Percentiles rank a stretch among this genome's conserved stretches.
Evolutionary conservation across 2,329 filamentous ascomycete species (phyloP).

Genomic region (Fusarium verrucosum): DNA sequence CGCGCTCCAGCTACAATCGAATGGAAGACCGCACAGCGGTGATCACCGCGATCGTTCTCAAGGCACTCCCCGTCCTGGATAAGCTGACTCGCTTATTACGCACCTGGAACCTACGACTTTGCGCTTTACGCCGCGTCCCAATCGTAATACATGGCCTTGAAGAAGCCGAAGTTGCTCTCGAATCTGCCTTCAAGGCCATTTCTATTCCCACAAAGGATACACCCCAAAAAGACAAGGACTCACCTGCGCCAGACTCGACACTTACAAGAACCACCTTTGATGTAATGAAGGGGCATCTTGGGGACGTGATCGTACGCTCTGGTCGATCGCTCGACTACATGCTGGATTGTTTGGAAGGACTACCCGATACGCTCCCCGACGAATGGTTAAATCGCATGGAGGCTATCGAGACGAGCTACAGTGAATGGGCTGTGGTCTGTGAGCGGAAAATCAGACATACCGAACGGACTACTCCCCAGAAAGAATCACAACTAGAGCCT

Average conservation of each 20-base stretch:
- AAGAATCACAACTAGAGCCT: conserved; percentile 16
- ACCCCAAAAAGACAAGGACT: conserved; percentile 24
- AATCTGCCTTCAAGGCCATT: conserved; percentile 73
- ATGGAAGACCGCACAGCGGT: conserved; percentile 92
- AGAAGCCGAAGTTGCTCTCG: conserved; percentile 72
- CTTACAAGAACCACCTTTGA: conserved; percentile 60
- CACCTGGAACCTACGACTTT: conserved; percentile 79
- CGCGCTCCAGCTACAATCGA: conserved; percentile 67
- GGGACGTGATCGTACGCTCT: conserved; percentile 73
- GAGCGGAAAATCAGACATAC: conserved; percentile 77
- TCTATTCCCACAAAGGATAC: conserved; percentile 43
- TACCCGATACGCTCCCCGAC: conserved; percentile 84
- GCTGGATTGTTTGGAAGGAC: conserved; percentile 86
- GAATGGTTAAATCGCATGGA: conserved; percentile 90
- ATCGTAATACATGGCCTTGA: conserved; percentile 71
- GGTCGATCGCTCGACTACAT: conserved; percentile 83
- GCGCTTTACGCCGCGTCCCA: conserved; percentile 78
- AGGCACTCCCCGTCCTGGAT: conserved; percentile 83
- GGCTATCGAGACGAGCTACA: conserved; percentile 77
- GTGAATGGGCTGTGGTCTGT: conserved; percentile 81
- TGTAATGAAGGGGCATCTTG: conserved; percentile 70
- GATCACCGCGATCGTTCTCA: conserved; percentile 90
- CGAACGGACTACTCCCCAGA: conserved; percentile 56
- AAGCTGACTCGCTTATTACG: conserved; percentile 77
- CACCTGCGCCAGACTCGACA: conserved; percentile 32